These are phyloP conservation scores for Anacardium occidentale DNA, from an alignment of 345 rosid species.

Conservation along the genomic window DNA sequence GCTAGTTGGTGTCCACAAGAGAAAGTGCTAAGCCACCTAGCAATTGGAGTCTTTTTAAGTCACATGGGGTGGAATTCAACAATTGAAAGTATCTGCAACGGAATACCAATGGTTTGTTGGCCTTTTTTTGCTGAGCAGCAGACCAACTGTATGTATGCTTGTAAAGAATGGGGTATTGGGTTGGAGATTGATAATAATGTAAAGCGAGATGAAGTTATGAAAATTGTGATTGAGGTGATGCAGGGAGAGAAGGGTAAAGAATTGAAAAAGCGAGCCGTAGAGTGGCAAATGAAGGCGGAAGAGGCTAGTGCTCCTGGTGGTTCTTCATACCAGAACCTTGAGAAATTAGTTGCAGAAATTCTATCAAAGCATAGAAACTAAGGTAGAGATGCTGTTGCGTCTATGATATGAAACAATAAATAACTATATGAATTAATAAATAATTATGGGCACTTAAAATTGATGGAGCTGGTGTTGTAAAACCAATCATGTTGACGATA, in stretches of 20 bases:
- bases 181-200: conserved; percentile 2
- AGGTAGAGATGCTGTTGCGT: no score
- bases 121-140: neutral
- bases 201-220: neutral
- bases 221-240: neutral
- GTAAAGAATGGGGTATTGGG: conserved; percentile 1
- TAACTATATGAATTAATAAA: no score
- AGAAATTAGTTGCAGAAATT: no score
- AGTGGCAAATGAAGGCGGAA: neutral
- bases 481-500: no score
- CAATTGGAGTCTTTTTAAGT: conserved; percentile 18
- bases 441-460: no score
- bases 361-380: no score
- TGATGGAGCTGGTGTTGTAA: no score
- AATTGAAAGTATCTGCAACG: conserved; percentile 13
- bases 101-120: conserved; percentile 24
- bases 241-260: neutral
- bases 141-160: neutral
- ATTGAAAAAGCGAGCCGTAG: neutral
- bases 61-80: conserved; percentile 17
- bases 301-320: neutral
- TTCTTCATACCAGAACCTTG: neutral
- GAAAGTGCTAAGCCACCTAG: conserved; percentile 15
- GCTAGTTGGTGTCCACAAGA: conserved; percentile 24
- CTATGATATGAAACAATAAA: no score